phyloP scores from a whole-genome alignment of 371 early-diverging fungal species.

The Mucor velutinosus region DNA sequence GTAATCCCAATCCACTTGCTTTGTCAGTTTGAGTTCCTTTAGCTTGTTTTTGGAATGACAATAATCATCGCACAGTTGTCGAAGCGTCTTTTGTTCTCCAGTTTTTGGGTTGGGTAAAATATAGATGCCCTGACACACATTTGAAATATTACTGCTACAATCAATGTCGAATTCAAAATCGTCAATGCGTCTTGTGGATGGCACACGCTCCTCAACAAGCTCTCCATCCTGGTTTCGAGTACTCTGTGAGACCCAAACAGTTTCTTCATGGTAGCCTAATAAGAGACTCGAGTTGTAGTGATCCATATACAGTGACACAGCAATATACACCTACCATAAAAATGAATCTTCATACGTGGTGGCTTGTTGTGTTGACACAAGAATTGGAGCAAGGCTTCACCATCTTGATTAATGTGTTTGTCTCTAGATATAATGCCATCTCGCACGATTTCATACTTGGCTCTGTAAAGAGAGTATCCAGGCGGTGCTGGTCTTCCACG shows the following conservation, averaged over 20 bases:
- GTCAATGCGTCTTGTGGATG: constrained; percentile 28
- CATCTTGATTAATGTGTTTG: constrained; percentile 45
- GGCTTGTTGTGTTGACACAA: constrained; percentile 42
- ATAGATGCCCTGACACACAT: constrained; percentile 29
- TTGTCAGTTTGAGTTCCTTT: constrained; percentile 46
- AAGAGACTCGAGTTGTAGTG: not conserved
- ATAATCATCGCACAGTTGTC: constrained; percentile 47
- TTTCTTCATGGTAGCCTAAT: constrained; percentile 50
- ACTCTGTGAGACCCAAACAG: constrained; percentile 29
- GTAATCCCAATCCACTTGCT: constrained; percentile 48
- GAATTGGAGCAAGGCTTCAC: constrained; percentile 48
- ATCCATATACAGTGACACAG: not conserved
- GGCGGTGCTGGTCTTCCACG: constrained; percentile 46
- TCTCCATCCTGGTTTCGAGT: constrained; percentile 43
- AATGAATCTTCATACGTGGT: constrained; percentile 37
- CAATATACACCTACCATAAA: constrained; percentile 35
- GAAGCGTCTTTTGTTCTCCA: constrained; percentile 30
- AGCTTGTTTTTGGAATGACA: constrained; percentile 31
- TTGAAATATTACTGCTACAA: constrained; percentile 28
- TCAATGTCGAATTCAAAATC: constrained; percentile 44
- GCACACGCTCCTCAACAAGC: constrained; percentile 21
- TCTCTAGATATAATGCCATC: constrained; percentile 41
- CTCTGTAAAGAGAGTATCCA: constrained; percentile 38
- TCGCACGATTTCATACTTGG: constrained; percentile 19
- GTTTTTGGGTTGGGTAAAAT: constrained; percentile 37